Evolutionary conservation across 345 rosid species (phyloP).

Genomic region (Eucalyptus guilfoylei): DNA sequence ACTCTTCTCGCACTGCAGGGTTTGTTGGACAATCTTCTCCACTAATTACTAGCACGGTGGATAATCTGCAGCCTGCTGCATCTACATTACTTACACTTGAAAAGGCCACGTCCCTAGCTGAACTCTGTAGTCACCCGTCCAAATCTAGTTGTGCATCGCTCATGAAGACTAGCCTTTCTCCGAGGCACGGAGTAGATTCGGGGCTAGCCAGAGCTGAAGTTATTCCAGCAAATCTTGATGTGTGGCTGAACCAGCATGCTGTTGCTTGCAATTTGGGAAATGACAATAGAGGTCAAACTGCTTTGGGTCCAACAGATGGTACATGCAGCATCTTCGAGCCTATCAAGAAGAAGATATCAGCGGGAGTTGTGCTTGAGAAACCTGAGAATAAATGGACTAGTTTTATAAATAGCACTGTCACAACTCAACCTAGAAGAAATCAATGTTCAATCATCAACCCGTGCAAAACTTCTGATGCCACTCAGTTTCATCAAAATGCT

Average conservation of each 20-base stretch:
- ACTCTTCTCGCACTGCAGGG: constrained; percentile 18
- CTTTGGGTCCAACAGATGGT: background rate
- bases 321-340: constrained; percentile 7
- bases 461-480: background rate
- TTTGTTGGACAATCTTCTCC: constrained; percentile 5
- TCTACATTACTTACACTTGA: constrained; percentile 4
- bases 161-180: constrained; percentile 1
- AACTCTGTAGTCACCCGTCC: background rate
- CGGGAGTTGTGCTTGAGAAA: constrained; percentile 4
- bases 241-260: constrained; percentile 39
- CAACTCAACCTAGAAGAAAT: background rate
- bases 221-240: constrained; percentile 24
- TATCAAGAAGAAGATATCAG: constrained; percentile 23
- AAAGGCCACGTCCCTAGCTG: background rate
- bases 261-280: constrained; percentile 8
- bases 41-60: constrained; percentile 4
- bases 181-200: background rate
- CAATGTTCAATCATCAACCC: background rate
- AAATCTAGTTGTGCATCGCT: constrained; percentile 1
- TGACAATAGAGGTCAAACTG: constrained; percentile 2
- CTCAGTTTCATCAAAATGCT: background rate
- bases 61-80: background rate
- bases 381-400: background rate
- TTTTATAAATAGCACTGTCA: background rate
- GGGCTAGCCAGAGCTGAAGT: constrained; percentile 33